Conservation (phyloP, 306 rosid species). For the Cucurbita argyrosperma region DNA sequence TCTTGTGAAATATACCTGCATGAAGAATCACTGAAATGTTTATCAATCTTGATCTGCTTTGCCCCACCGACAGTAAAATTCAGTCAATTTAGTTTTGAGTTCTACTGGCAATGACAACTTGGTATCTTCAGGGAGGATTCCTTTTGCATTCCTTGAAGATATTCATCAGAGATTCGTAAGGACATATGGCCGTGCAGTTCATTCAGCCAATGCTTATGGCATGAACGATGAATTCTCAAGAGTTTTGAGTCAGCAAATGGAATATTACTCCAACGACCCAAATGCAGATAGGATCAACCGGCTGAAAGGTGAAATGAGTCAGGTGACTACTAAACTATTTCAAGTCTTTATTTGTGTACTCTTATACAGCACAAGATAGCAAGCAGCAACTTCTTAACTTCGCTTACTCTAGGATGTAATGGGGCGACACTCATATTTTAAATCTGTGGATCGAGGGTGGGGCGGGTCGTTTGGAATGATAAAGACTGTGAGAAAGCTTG, state of each 20-base stretch:
- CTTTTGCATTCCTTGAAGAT: constrained; percentile 88
- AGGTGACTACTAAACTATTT: constrained; percentile 28
- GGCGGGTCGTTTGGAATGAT: not conserved
- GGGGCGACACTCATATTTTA: not conserved
- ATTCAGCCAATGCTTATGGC: constrained; percentile 69
- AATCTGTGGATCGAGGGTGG: not conserved
- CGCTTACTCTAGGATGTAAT: not conserved
- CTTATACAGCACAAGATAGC: not conserved
- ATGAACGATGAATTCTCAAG: constrained; percentile 96
- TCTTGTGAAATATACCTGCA: not conserved
- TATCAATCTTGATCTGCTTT: not conserved
- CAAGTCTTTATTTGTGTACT: not conserved
- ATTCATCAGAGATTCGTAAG: constrained; percentile 86
- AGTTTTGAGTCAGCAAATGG: constrained; percentile 83
- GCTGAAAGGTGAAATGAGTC: constrained; percentile 94
- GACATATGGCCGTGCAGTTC: constrained; percentile 80
- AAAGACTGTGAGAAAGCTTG: not conserved
- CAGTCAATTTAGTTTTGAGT: not conserved
- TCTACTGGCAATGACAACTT: not conserved
- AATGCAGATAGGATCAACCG: constrained; percentile 91
- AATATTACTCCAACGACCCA: constrained; percentile 84
- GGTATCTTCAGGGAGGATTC: constrained; percentile 54
- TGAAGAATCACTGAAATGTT: not conserved
- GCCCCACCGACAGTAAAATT: not conserved
- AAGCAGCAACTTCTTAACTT: not conserved